phyloP scores from a whole-genome alignment of 2,329 filamentous ascomycete genomes.

The Alternaria sp. region DNA sequence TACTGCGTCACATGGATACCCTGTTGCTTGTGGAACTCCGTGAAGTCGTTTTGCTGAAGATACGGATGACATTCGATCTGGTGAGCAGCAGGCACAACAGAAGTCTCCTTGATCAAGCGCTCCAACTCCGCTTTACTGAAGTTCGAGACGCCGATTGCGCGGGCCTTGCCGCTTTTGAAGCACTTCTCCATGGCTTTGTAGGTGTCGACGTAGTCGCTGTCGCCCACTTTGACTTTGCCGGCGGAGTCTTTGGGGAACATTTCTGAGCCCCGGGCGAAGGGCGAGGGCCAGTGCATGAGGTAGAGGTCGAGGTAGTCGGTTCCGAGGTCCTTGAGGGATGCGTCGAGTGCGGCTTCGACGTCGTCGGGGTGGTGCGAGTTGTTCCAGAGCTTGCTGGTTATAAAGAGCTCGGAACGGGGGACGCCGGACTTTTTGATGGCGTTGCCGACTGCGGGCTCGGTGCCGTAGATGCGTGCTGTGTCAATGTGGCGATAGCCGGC shows the following conservation, averaged over 20 bases:
- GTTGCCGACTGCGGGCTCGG: conserved; percentile 30
- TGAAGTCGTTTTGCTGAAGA: conserved; percentile 36
- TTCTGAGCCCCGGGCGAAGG: conserved; percentile 74
- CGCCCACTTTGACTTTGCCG: conserved; percentile 30
- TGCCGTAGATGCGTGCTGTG: conserved; percentile 37
- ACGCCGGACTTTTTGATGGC: conserved; percentile 42
- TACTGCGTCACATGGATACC: conserved; percentile 45
- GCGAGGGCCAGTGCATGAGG: conserved; percentile 79
- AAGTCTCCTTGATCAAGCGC: conserved; percentile 56
- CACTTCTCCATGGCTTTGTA: conserved; percentile 51
- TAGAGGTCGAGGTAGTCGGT: conserved; percentile 90
- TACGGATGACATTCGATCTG: conserved; percentile 43
- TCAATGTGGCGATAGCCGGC: conserved; percentile 42
- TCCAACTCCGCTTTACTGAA: conserved; percentile 53
- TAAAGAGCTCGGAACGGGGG: conserved; percentile 48
- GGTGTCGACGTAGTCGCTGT: conserved; percentile 38
- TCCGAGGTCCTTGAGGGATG: conserved; percentile 75
- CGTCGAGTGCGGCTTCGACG: conserved; percentile 75
- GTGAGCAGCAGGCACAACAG: conserved; percentile 38
- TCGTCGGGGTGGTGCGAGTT: conserved; percentile 74
- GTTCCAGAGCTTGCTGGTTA: conserved; percentile 86
- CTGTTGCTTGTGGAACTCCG: conserved; percentile 34
- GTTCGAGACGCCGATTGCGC: conserved; percentile 44
- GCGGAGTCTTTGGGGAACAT: conserved; percentile 60
- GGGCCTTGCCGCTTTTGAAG: conserved; percentile 42